These are phyloP conservation scores for Trichophyton schoenleinii DNA, from an alignment of 2,329 filamentous ascomycete genomes.

Conservation along the genomic window DNA sequence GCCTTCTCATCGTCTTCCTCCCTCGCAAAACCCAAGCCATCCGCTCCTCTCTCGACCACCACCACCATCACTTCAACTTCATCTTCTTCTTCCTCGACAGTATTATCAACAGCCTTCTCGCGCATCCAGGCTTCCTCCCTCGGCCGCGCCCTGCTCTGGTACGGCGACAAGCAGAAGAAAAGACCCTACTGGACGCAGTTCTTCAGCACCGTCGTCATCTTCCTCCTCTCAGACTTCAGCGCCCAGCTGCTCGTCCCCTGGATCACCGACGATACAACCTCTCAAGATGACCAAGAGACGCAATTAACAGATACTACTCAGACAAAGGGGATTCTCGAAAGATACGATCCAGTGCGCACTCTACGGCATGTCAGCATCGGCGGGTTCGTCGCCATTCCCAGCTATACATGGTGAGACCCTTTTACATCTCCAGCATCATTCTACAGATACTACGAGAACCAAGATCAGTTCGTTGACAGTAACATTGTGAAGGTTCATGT, in stretches of 20 bases:
- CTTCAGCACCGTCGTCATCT: conserved; percentile 62
- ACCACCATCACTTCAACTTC: neutral
- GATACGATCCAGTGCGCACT: conserved; percentile 59
- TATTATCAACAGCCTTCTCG: neutral
- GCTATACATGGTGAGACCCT: conserved; percentile 74
- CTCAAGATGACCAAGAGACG: conserved; percentile 25
- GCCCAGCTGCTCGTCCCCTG: conserved; percentile 53
- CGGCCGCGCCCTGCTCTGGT: conserved; percentile 34
- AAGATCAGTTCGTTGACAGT: too few species aligned
- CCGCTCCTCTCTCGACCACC: too few species aligned
- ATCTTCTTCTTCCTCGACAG: neutral
- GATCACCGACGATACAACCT: conserved; percentile 13
- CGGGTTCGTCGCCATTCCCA: conserved; percentile 58
- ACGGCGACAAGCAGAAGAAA: conserved; percentile 57
- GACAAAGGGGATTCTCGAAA: conserved; percentile 17
- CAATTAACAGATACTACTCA: too few species aligned
- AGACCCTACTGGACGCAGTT: conserved; percentile 72
- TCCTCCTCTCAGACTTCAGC: conserved; percentile 62
- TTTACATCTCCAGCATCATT: too few species aligned
- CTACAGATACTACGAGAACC: too few species aligned
- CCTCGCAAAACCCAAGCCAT: too few species aligned
- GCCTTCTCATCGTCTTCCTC: too few species aligned
- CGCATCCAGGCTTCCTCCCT: conserved; percentile 10
- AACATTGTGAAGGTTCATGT: conserved; percentile 52
- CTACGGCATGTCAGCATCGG: conserved; percentile 63